Evolutionary conservation across 192 early-diverging fungal species (phyloP).

Genomic region (Umbelopsis sp.): DNA sequence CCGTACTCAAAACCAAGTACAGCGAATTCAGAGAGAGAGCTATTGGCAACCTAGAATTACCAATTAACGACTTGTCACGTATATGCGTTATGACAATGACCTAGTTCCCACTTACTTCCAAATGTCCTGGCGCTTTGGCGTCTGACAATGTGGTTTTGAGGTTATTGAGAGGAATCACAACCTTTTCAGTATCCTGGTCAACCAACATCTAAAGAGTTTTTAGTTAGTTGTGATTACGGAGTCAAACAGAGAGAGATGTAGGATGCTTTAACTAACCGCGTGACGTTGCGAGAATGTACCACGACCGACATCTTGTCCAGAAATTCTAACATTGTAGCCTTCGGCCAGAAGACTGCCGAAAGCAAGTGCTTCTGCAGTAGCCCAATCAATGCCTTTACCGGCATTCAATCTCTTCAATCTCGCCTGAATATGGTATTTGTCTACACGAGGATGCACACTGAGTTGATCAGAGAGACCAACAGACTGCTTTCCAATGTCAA

Average conservation of each 20-base stretch:
- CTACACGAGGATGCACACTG: slow-evolving; percentile 80
- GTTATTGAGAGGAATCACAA: slow-evolving; percentile 85
- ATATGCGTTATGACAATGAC: neutral
- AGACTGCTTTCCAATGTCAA: slow-evolving; percentile 75
- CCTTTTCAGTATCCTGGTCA: slow-evolving; percentile 85
- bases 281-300: slow-evolving; percentile 98
- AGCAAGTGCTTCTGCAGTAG: slow-evolving; percentile 90
- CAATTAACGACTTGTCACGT: neutral
- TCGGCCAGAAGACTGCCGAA: slow-evolving; percentile 87
- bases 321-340: slow-evolving; percentile 88
- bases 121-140: slow-evolving; percentile 37
- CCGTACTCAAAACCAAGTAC: slow-evolving; percentile 97
- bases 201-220: slow-evolving; percentile 73
- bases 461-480: slow-evolving; percentile 71
- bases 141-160: slow-evolving; percentile 29
- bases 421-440: slow-evolving; percentile 89
- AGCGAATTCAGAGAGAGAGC: slow-evolving; percentile 89
- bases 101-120: slow-evolving; percentile 34
- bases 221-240: too few species aligned
- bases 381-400: slow-evolving; percentile 87
- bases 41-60: slow-evolving; percentile 88
- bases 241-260: too few species aligned
- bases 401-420: slow-evolving; percentile 73
- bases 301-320: slow-evolving; percentile 96
- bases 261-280: slow-evolving; percentile 40